Evolutionary conservation across 73 alveolate species (phyloP), one percentile per base, ranked within the genome.

Genomic region (Tetrahymena borealis): DNA sequence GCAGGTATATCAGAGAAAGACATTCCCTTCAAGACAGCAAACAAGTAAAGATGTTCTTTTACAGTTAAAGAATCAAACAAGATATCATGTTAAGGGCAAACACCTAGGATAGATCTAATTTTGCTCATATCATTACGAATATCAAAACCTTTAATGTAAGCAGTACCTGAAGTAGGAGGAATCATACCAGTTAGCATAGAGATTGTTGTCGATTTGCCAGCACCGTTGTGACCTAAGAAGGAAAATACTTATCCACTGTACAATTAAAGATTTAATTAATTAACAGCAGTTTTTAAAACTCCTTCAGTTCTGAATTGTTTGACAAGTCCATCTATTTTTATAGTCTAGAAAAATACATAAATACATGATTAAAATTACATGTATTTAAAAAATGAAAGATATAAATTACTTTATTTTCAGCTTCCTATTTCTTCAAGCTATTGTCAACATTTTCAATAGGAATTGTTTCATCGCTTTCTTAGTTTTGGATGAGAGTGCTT

Each of bases 201-300:
- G 11, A 98, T 96, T 13, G 99, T 97, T 15, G 99, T 98, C 13
- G 99, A 97, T 92, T 98, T 98, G 32, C 99, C 99, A 32, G 99
- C 99, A 16, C 99, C 99, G 91, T 98, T 98, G 92, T 97, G 99
- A 11, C 99, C 99, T 20, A 98, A 96, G 15, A 98, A 95, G 3
- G 99, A 99, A 78, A 97, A 97, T 77, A 98, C 97, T 94, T 98
- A 98, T n/a, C 99, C 99, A 35, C 93, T 90, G 78, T 97, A 97
- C 78, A 97, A 90, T 79, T 97, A 94, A 85, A 98, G 91, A 38
- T 93, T 93, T 7, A 98, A 90, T 79, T 94, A 96, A 38, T 97
- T 97, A 35, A 98, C 97, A 0, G 99, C 99, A 37, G 40, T 91
- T 90, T 92, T 93, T 11, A 40, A 37, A 7, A 79, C 95, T 15